Evolutionary conservation across 2,329 filamentous ascomycete genomes (phyloP).

Genomic region (Sporothrix variecibatus): DNA sequence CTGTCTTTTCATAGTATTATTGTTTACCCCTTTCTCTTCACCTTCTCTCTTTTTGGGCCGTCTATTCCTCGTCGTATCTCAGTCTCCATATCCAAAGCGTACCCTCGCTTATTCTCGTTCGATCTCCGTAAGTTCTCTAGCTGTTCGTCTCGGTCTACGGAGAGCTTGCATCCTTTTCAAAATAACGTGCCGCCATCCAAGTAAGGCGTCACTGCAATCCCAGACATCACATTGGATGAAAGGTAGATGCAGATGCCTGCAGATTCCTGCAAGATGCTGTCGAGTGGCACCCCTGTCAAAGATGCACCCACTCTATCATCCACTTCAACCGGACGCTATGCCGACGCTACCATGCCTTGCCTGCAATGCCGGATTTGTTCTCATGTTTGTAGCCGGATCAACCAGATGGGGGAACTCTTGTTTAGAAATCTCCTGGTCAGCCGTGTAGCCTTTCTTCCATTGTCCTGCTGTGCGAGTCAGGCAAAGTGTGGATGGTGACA

Average conservation of each 20-base stretch:
- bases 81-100: neutral
- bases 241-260: neutral
- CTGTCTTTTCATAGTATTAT: neutral
- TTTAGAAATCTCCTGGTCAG: neutral
- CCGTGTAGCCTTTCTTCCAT: neutral
- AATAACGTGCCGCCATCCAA: neutral
- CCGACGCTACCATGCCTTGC: neutral
- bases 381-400: neutral
- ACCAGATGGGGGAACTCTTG: neutral
- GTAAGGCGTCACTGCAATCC: neutral
- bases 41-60: neutral
- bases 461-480: neutral
- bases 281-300: neutral
- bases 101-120: neutral
- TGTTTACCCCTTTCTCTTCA: neutral
- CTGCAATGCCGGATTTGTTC: neutral
- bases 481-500: neutral
- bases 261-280: neutral
- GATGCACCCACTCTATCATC: neutral
- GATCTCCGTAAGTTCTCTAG: neutral
- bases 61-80: neutral
- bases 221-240: neutral
- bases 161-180: neutral
- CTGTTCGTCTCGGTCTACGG: neutral
- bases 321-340: neutral